phyloP scores from a whole-genome alignment of 2,329 filamentous ascomycete genomes.

The Paraconiothyrium sp. region DNA sequence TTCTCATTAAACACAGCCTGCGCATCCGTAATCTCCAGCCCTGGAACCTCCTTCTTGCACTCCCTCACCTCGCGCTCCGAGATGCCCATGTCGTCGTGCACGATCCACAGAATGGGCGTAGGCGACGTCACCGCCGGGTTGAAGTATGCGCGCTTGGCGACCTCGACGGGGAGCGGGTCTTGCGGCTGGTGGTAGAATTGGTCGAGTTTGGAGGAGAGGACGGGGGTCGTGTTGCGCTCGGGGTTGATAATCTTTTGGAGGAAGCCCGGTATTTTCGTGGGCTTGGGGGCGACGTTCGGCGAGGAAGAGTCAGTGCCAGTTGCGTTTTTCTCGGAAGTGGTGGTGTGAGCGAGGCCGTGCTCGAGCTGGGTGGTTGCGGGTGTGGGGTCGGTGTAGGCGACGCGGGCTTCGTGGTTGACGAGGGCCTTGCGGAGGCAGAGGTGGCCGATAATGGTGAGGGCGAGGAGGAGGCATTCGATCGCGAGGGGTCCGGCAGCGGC shows the following conservation, averaged over 20 bases:
- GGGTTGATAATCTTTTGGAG: constrained; percentile 45
- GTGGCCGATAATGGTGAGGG: constrained; percentile 54
- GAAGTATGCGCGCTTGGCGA: constrained; percentile 55
- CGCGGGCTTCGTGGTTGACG: constrained; percentile 38
- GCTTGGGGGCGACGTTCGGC: constrained; percentile 34
- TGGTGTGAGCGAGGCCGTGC: constrained; percentile 30
- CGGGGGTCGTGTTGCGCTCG: constrained; percentile 41
- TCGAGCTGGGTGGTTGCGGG: constrained; percentile 35
- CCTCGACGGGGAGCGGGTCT: constrained; percentile 41
- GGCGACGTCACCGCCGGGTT: constrained; percentile 56
- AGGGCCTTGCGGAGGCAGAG: constrained; percentile 47
- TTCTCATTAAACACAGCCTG: constrained; percentile 57
- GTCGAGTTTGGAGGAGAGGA: constrained; percentile 42
- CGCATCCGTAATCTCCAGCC: constrained; percentile 55
- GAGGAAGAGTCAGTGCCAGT: constrained; percentile 19
- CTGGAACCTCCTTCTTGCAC: constrained; percentile 50
- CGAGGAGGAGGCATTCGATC: constrained; percentile 54
- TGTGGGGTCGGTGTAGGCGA: constrained; percentile 39
- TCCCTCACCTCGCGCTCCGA: constrained; percentile 54
- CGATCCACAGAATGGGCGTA: constrained; percentile 58
- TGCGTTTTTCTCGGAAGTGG: constrained; percentile 28
- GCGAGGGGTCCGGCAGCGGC: constrained; percentile 53
- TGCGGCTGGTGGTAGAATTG: constrained; percentile 45
- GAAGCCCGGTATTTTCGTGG: constrained; percentile 40
- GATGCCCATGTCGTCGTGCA: constrained; percentile 55